Evolutionary conservation across 2,329 filamentous ascomycete genomes (phyloP).

Genomic region (Ceratocystis cubensis): DNA sequence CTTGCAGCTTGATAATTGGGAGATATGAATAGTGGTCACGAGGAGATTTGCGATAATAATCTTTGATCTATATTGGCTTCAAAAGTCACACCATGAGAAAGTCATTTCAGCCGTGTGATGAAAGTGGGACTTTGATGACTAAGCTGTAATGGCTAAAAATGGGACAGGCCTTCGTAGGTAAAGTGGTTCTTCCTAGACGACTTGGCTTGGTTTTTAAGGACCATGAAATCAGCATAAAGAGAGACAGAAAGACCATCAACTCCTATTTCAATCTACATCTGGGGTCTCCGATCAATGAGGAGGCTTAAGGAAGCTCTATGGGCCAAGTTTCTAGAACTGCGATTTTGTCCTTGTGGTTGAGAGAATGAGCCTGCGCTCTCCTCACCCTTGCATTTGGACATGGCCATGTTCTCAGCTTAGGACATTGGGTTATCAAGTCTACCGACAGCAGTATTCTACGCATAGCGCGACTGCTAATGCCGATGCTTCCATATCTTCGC

Average conservation of each 20-base stretch:
- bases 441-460: neutral
- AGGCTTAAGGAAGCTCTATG: neutral
- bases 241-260: neutral
- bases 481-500: neutral
- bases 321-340: conserved; percentile 7
- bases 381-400: conserved; percentile 11
- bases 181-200: neutral
- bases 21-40: conserved; percentile 8
- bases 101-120: conserved; percentile 13
- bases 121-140: conserved; percentile 14
- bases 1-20: conserved; percentile 6
- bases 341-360: conserved; percentile 11
- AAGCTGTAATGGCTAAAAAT: conserved; percentile 14
- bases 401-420: conserved; percentile 8
- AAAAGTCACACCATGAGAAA: conserved; percentile 17
- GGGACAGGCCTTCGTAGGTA: neutral
- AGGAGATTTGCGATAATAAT: conserved; percentile 4
- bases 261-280: neutral
- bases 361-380: conserved; percentile 18
- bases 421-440: neutral
- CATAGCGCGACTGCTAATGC: neutral
- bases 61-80: neutral
- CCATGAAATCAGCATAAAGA: neutral
- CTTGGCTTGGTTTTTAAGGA: neutral
- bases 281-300: neutral